A percentile compares a stretch with the other conserved stretches of the same genome.
phyloP scores from a whole-genome alignment of 2,329 filamentous ascomycete genomes.

The Tolypocladium tundrense region DNA sequence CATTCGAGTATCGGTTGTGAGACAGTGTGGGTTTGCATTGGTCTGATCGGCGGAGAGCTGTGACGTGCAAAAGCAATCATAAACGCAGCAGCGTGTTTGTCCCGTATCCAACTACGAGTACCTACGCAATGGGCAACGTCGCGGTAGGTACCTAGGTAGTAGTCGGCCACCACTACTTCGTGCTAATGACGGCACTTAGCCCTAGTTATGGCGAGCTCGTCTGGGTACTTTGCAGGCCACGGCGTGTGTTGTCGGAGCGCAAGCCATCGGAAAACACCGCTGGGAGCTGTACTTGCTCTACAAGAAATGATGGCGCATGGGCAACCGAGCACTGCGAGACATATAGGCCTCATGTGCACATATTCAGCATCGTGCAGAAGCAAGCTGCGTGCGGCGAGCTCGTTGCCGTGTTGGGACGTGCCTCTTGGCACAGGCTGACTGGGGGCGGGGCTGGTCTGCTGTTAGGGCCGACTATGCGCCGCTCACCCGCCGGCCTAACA shows the following conservation, averaged over 20 bases:
- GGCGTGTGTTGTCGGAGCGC: background rate
- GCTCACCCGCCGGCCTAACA: background rate
- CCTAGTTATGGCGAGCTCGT: background rate
- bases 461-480: slow-evolving; percentile 2
- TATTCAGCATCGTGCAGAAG: background rate
- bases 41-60: background rate
- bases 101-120: no score
- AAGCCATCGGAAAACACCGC: background rate
- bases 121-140: background rate
- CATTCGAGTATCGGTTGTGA: background rate
- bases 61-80: background rate
- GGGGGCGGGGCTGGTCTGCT: background rate
- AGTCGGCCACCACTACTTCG: background rate
- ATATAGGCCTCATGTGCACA: background rate
- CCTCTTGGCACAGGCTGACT: background rate
- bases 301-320: background rate
- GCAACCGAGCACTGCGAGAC: background rate
- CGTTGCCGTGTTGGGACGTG: background rate
- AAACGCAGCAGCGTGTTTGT: background rate
- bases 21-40: background rate
- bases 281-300: background rate
- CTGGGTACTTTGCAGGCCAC: background rate
- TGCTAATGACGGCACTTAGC: background rate
- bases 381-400: background rate
- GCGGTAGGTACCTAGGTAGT: background rate